Base-by-base conservation (phyloP, 2,329 filamentous ascomycete genomes). In the Paecilomyces sp. region DNA sequence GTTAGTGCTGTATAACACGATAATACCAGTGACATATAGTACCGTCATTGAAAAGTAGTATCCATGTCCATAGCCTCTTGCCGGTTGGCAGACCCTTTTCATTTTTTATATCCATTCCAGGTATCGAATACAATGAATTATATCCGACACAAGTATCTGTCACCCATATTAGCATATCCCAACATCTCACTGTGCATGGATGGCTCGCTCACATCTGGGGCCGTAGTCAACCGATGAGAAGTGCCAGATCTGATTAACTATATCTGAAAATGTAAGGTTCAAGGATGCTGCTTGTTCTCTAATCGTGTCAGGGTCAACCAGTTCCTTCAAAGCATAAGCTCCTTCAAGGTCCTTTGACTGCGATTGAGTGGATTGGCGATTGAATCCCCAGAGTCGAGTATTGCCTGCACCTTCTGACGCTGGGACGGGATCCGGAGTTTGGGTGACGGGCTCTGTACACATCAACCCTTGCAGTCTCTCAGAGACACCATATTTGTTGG, bases 161-260 rank as follows among this genome's bases (percentile, higher is more conserved):
- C 3, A 3, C 3, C 13, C 3, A 36, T 28, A 60, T 70, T 58
- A 72, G 67, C 65, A 41, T 57, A 54, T 33, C 34, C 25, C 54
- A 56, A 65, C 57, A 69, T 57, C 22, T 54, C 30, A 61, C 59
- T 34, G 13, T 6, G 7, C 18, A 24, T 28, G 7, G 11, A 57
- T 53, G 11, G 54, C 18, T 11, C 18, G 70, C 79, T 66, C 75
- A 85, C 88, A 90, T 70, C 79, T 81, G 15, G 80, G 75, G 0
- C 88, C 88, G 70, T 87, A 83, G 66, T 92, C 89, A 13, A 90
- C 83, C 0, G 88, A 88, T 13, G 86, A 87, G 71, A 89, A 92
- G 70, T 91, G 88, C 79, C 88, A 88, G n/a, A 90, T 87, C 58
- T 87, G 83, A 62, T 89, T 81, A 5, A 88, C 83, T 51, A 91